Evolutionary conservation across 352 stramenopile species (phyloP), one percentile per base, ranked within the genome.

Genomic region (Pseudoperonospora humuli): DNA sequence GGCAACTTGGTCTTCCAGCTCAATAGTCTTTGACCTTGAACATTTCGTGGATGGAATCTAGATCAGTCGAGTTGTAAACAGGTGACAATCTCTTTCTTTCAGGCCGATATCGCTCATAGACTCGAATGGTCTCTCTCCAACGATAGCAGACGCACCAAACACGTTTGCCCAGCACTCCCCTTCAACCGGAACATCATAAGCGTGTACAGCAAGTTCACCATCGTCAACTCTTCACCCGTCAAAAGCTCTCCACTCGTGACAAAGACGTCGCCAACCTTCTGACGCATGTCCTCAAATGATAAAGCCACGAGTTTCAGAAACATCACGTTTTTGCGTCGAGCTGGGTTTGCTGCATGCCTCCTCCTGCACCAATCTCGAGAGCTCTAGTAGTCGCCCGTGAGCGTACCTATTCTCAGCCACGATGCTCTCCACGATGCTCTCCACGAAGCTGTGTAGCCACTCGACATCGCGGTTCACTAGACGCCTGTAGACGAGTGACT

Each of bases 171-270:
- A 95, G 37, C 59, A 68, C 53, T 90, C 81, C 15, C 84, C 84
- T 18, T 81, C 84, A 8, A 93, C 48, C 82, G 77, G 45, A 92
- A 92, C 41, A 95, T 80, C 55, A 95, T 73, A 66, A 95, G 82
- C 24, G 74, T 87, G 39, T 89, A 71, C 18, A 95, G 57, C 29
- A 95, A 54, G 31, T 85, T 85, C 36, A 93, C 74, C 67, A 92
- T 88, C 6, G 78, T 86, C 37, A 86, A 69, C 57, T 94, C 84
- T 43, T 92, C 79, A 6, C 84, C 84, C 0, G 84, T 61, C 18
- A 79, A 87, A 26, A 95, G 61, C 1, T 80, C 84, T 11, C 76
- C 84, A 25, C 79, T 78, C 2, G 80, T 89, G 41, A 87, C 84
- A 47, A 95, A 95, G 14, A 77, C 81, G 9, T 75, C 84, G 39